Percentiles rank a stretch among this genome's conserved stretches.
Evolutionary conservation across 1,284 basidiomycete genomes (phyloP).

Genomic region (Amylostereum areolatum): DNA sequence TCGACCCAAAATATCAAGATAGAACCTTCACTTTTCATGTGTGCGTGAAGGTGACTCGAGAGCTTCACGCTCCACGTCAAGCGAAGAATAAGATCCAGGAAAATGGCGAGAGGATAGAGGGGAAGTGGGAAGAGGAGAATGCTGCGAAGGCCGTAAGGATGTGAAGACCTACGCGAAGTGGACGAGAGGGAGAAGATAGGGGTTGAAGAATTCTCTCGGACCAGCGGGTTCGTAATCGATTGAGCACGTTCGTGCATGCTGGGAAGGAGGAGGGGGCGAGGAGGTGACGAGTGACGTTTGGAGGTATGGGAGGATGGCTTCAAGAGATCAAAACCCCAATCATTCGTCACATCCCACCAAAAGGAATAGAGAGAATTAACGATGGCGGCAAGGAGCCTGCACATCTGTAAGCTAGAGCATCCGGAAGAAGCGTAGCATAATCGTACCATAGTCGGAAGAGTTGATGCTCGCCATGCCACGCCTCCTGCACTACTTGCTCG

Average conservation of each 20-base stretch:
- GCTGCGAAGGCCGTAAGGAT: conserved; percentile 70
- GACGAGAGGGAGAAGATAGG: conserved; percentile 8
- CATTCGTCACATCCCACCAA: conserved; percentile 99
- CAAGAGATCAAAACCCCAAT: conserved; percentile 91
- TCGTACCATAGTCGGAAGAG: conserved; percentile 81
- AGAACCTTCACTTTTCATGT: conserved; percentile 65
- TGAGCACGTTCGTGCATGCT: conserved; percentile 33
- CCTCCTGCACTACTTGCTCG: conserved; percentile 32
- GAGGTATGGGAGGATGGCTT: conserved; percentile 21
- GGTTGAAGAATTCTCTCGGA: conserved; percentile 12
- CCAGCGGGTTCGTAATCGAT: conserved; percentile 5
- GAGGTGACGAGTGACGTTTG: conserved; percentile 22
- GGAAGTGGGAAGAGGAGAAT: conserved; percentile 73
- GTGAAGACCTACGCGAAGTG: conserved; percentile 19
- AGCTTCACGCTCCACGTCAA: conserved; percentile 95
- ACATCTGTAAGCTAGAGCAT: conserved; percentile 4
- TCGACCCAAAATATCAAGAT: conserved; percentile 87
- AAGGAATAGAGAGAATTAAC: conserved; percentile 95
- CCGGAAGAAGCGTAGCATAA: neutral
- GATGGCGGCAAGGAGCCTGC: conserved; percentile 78
- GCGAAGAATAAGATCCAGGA: conserved; percentile 85
- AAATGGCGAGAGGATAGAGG: conserved; percentile 82
- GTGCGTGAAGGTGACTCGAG: conserved; percentile 81
- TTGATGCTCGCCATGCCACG: conserved; percentile 73
- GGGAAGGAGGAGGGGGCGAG: conserved; percentile 37